These are phyloP conservation scores for Russula abietina DNA, from an alignment of 768 basidiomycete species.

Conservation along the genomic window DNA sequence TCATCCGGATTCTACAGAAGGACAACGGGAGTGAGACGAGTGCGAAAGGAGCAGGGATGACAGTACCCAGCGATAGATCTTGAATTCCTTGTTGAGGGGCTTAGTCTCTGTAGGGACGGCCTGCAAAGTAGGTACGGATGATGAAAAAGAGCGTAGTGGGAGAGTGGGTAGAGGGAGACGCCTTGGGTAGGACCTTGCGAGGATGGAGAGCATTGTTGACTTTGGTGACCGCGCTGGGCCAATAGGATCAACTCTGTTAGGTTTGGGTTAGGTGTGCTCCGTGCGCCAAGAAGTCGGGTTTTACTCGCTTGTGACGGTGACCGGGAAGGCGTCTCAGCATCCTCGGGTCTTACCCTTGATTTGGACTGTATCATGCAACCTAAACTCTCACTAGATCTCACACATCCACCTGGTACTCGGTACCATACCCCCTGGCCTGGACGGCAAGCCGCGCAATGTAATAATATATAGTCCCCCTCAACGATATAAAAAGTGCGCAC, in stretches of 20 bases:
- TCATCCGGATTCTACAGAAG: slow-evolving; percentile 80
- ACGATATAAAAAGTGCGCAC: not conserved
- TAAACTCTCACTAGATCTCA: not conserved
- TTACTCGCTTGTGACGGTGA: no score
- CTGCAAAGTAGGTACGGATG: slow-evolving; percentile 29
- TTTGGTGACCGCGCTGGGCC: not conserved
- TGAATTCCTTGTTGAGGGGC: slow-evolving; percentile 84
- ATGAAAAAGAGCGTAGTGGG: slow-evolving; percentile 28
- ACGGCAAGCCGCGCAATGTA: no score
- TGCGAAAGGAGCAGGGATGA: not conserved
- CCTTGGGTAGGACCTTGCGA: slow-evolving; percentile 11
- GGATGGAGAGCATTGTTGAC: slow-evolving; percentile 26
- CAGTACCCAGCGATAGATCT: slow-evolving; percentile 96
- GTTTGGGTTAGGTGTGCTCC: not conserved
- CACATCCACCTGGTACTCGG: not conserved
- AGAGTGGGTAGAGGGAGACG: not conserved
- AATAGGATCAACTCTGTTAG: not conserved
- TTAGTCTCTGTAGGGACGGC: slow-evolving; percentile 59
- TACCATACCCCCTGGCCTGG: no score
- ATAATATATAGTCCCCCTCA: not conserved
- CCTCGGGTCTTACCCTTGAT: not conserved
- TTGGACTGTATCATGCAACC: not conserved
- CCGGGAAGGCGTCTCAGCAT: not conserved
- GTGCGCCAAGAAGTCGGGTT: not conserved
- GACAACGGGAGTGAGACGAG: slow-evolving; percentile 4